Base-by-base conservation (phyloP, 2,329 filamentous ascomycete genomes). In the Beauveria brongniartii region DNA sequence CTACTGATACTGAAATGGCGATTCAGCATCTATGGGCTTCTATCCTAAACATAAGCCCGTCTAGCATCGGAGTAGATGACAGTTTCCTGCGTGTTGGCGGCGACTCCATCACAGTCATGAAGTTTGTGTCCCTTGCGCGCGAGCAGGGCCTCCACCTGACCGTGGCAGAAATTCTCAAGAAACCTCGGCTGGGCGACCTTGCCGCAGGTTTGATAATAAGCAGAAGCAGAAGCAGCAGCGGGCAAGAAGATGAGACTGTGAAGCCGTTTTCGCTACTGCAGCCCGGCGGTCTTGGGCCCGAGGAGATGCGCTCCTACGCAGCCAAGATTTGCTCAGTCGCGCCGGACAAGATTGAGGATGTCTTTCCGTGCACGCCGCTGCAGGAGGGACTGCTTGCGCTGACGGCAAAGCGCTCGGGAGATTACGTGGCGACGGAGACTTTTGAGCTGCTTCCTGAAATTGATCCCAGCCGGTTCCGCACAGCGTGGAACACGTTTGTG, bases 11-110 rank as follows among this genome's bases (percentile, higher is more conserved):
- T 66, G 75, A 78, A 57, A 68, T 67, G 51, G 70, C 69, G 2
- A 63, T 77, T 6, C 71, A 73, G 3, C 67, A 69, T 18, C 64
- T 73, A 9, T 78, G 76, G 76, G 64, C 65, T 50, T 68, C 69
- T 8, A 62, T 77, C 0, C 69, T 78, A 1, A 70, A 71, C 7
- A 64, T 70, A 0, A 70, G 73, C 14, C 53, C 67, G 1, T 70
- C 74, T 1, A 63, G 67, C 5, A 65, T 78, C 51, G 69, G 73
- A 1, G 68, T 71, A 0, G 67, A 72, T 0, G 74, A 77, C 63
- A 75, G 73, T 68, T 80, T 81, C 71, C 75, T 81, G 64, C 72
- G 71, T 0, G 71, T 80, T 0, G 78, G 78, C 0, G 78, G 80
- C 9, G 68, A 70, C 34, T 70, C 69, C 1, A 63, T 70, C 9